Percentiles rank a stretch among this genome's conserved stretches.
These are phyloP conservation scores for Plasmodium billcollinsi DNA, from an alignment of 169 alveolate genomes.

Conservation along the genomic window DNA sequence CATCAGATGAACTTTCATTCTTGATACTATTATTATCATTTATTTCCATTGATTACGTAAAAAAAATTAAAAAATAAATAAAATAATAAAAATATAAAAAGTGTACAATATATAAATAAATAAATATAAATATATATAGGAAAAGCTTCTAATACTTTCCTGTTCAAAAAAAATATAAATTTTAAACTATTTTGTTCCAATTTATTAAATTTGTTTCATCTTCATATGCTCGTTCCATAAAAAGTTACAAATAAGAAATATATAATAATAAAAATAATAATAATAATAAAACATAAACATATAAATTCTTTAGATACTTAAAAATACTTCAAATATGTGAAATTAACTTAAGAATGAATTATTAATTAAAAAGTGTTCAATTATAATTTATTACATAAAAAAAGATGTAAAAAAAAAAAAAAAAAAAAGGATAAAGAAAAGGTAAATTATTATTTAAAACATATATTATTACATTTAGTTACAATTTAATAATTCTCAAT, in stretches of 20 bases:
- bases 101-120: background rate
- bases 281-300: background rate
- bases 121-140: no score
- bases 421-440: background rate
- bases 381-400: slow-evolving; percentile 7
- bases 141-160: no score
- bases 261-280: background rate
- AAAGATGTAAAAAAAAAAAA: background rate
- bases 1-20: slow-evolving; percentile 47
- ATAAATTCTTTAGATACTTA: background rate
- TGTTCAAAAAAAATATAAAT: background rate
- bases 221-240: slow-evolving; percentile 6
- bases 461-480: no score
- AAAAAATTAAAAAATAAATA: slow-evolving; percentile 2
- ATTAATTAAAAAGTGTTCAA: background rate
- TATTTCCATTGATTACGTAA: slow-evolving; percentile 33
- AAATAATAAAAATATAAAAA: slow-evolving; percentile 4
- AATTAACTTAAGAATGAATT: background rate
- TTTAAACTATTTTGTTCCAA: background rate
- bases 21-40: slow-evolving; percentile 6
- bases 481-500: no score
- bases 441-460: no score
- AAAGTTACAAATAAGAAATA: background rate
- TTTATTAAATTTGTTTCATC: background rate
- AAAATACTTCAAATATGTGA: background rate